phyloP scores from a whole-genome alignment of 164 flowering plant species.

The Euptelea pleiosperma region DNA sequence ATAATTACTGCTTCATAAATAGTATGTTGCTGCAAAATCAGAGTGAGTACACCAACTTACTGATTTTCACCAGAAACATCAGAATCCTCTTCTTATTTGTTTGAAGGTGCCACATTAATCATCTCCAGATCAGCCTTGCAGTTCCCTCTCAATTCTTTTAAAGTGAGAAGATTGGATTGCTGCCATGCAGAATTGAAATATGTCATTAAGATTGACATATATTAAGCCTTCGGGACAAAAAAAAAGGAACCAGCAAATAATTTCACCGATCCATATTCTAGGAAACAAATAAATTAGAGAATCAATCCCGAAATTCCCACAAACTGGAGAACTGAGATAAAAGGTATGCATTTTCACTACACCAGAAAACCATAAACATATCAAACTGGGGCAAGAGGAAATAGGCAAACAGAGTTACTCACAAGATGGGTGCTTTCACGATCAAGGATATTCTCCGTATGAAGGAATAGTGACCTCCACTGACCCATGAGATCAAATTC shows the following conservation, averaged over 20 bases:
- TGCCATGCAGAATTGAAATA: constrained; percentile 24
- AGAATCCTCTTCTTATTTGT: constrained; percentile 23
- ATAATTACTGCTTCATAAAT: too few relatives aligned
- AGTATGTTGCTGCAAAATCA: not conserved
- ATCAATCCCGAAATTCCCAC: too few relatives aligned
- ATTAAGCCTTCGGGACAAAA: too few relatives aligned
- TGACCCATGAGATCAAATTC: constrained; percentile 62
- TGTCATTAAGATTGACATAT: constrained; percentile 4
- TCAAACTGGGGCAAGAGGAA: not conserved
- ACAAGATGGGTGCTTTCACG: constrained; percentile 71
- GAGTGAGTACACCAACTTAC: constrained; percentile 5
- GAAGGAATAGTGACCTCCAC: constrained; percentile 78
- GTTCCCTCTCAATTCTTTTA: constrained; percentile 64
- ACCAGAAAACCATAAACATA: not conserved
- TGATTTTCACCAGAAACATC: constrained; percentile 7
- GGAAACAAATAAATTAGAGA: too few relatives aligned
- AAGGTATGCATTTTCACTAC: not conserved
- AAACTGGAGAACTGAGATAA: too few relatives aligned
- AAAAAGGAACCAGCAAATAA: constrained; percentile 2
- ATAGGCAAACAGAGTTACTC: constrained; percentile 27
- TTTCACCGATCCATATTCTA: too few relatives aligned
- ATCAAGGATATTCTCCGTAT: constrained; percentile 51
- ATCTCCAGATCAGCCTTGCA: constrained; percentile 65
- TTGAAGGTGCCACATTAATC: constrained; percentile 29
- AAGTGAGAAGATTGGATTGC: constrained; percentile 48